Base-by-base conservation (phyloP, 108 stramenopile species). In the Craspedostauros australis region DNA sequence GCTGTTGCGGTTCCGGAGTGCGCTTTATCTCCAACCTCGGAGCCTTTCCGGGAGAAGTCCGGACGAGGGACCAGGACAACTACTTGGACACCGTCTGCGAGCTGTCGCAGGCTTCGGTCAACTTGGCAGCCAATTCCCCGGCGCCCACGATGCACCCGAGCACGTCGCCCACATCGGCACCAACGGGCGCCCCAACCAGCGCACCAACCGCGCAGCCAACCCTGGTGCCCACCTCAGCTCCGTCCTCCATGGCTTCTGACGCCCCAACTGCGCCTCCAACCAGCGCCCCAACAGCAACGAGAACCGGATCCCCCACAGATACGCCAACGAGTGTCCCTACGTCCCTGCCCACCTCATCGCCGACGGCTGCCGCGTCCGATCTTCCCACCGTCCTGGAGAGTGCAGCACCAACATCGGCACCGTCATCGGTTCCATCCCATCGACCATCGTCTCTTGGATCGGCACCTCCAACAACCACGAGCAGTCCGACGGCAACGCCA, bases 61-160 rank as follows among this genome's bases (percentile, higher is more conserved):
- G 62, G 0, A 49, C 60, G 2, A 9, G 38, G 4, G 42, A 43
- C 9, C 43, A 78, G 42, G 34, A 22, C 11, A 30, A 38, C 2
- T 66, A 71, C 30, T 62, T 79, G 21, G 63, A 49, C 46, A 47
- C 66, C 19, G 66, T 72, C 8, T 79, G 77, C 46, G 50, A 33
- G 27, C 41, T 64, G 11, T 70, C 68, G 2, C 29, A 39, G 18
- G 48, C 28, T 3, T 54, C 67, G 29, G 64, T 72, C 14, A 60
- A 61, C 21, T 44, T 40, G 45, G 15, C 28, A 2, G 66, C 73
- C 4, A 48, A 29, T 23, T 36, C 54, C 19, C 28, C 45, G 26
- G 16, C 22, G 38, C 19, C 24, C 11, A 53, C 60, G 25, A 40
- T 20, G 1, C 11, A 24, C 16, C 37, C 43, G 12, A 20, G 47